Evolutionary conservation across 2,329 filamentous ascomycete genomes (phyloP).

Genomic region (Ophiostoma australiae): DNA sequence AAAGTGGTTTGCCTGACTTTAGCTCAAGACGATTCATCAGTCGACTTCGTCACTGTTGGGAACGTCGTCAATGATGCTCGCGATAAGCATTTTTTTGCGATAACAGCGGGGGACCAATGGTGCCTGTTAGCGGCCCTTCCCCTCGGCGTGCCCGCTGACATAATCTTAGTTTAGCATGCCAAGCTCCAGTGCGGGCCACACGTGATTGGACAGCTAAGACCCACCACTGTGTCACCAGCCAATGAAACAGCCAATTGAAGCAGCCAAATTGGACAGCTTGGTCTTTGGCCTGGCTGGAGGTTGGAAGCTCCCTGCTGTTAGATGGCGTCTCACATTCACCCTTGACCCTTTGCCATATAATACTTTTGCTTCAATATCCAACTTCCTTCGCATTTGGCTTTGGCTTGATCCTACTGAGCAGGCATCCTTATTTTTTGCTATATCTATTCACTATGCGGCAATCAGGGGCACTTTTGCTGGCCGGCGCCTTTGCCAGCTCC

Average conservation of each 20-base stretch:
- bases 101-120: conserved; percentile 16
- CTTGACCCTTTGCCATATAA: neutral
- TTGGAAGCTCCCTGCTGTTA: conserved; percentile 2
- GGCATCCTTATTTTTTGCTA: conserved; percentile 19
- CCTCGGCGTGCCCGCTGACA: neutral
- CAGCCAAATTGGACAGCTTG: conserved; percentile 28
- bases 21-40: neutral
- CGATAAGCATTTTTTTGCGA: conserved; percentile 26
- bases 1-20: too few species aligned
- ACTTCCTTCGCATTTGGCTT: neutral
- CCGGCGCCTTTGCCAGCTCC: conserved; percentile 46
- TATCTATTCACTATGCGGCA: conserved; percentile 42
- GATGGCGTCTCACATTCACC: conserved; percentile 9
- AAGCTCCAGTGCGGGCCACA: neutral
- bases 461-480: conserved; percentile 46
- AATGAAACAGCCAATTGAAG: conserved; percentile 21
- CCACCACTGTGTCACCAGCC: neutral
- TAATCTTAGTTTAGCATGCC: neutral
- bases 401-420: conserved; percentile 14
- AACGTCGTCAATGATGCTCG: neutral
- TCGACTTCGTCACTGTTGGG: neutral
- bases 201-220: conserved; percentile 8
- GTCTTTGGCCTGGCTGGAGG: conserved; percentile 20
- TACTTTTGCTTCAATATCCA: neutral
- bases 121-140: neutral